Percentiles rank a stretch among this genome's conserved stretches.
Evolutionary conservation across 768 basidiomycete genomes (phyloP).

Genomic region (Pisolithus albus): DNA sequence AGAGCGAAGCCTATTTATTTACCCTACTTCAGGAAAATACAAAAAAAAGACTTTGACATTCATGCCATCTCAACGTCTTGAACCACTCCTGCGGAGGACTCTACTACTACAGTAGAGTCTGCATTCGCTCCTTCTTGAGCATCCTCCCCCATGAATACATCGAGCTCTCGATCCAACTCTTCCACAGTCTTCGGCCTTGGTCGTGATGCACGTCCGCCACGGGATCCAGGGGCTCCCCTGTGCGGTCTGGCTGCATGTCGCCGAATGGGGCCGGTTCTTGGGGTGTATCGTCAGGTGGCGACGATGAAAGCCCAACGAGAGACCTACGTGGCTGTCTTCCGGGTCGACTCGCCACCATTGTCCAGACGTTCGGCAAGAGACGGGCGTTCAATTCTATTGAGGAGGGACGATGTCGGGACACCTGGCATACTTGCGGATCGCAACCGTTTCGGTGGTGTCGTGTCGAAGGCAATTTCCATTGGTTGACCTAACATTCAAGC

Average conservation of each 20-base stretch:
- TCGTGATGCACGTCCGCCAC: constrained; percentile 25
- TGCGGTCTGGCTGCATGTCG: constrained; percentile 21
- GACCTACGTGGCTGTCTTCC: constrained; percentile 10
- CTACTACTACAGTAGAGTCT: constrained; percentile 9
- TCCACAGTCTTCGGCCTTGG: constrained; percentile 68
- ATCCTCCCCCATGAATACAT: constrained; percentile 74
- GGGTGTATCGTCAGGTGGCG: neutral
- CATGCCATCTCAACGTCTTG: constrained; percentile 54
- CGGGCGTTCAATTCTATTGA: constrained; percentile 71
- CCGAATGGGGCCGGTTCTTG: constrained; percentile 39
- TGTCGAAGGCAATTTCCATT: constrained; percentile 64
- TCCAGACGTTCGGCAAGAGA: constrained; percentile 62
- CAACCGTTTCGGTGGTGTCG: constrained; percentile 36
- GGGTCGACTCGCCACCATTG: constrained; percentile 30
- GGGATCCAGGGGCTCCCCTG: constrained; percentile 17
- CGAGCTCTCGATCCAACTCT: constrained; percentile 84
- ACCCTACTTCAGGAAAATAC: neutral
- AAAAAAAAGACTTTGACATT: neutral
- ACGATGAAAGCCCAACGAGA: neutral
- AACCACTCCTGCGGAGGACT: constrained; percentile 5
- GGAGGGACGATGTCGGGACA: constrained; percentile 46
- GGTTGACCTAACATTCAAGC: constrained; percentile 57
- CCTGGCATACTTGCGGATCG: constrained; percentile 43
- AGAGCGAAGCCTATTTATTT: neutral
- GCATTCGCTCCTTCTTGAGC: constrained; percentile 18